Conservation (phyloP, 2,329 filamentous ascomycete genomes). For the Diplocarpon mali region DNA sequence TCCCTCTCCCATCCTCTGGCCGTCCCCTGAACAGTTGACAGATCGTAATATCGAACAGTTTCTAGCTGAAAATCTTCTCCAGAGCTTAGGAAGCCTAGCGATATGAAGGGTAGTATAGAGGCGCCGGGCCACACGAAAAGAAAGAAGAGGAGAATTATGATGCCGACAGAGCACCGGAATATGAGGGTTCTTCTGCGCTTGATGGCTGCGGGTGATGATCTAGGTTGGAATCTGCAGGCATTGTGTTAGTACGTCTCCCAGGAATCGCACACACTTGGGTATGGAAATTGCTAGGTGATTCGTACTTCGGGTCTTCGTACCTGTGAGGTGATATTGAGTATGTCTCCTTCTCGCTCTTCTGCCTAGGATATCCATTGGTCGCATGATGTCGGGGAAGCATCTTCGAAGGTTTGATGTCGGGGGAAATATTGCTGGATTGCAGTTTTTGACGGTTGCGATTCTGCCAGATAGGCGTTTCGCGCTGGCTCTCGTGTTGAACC, state of each 20-base stretch:
- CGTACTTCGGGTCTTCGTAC: slow-evolving; percentile 37
- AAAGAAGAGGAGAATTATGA: slow-evolving; percentile 51
- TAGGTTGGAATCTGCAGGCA: slow-evolving; percentile 64
- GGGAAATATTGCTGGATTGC: background rate
- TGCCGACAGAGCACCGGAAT: slow-evolving; percentile 50
- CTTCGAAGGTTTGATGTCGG: slow-evolving; percentile 30
- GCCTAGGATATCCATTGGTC: slow-evolving; percentile 68
- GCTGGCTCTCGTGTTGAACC: slow-evolving; percentile 18
- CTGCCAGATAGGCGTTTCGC: slow-evolving; percentile 16
- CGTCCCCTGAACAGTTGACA: slow-evolving; percentile 83
- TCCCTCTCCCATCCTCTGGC: slow-evolving; percentile 92
- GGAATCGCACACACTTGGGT: slow-evolving; percentile 1
- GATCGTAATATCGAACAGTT: slow-evolving; percentile 93
- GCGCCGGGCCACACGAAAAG: slow-evolving; percentile 66
- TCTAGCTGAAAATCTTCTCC: slow-evolving; percentile 70
- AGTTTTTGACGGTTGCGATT: slow-evolving; percentile 8
- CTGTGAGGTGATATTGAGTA: slow-evolving; percentile 86
- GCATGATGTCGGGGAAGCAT: slow-evolving; percentile 79
- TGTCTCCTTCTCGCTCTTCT: slow-evolving; percentile 37
- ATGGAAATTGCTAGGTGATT: background rate
- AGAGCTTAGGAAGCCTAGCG: slow-evolving; percentile 59
- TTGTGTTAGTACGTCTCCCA: slow-evolving; percentile 11
- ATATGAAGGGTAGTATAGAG: slow-evolving; percentile 49
- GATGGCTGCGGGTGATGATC: slow-evolving; percentile 58
- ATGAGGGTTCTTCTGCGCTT: slow-evolving; percentile 65